Conservation (phyloP, 2,329 filamentous ascomycete species). For the Gnomoniopsis smithogilvyi region DNA sequence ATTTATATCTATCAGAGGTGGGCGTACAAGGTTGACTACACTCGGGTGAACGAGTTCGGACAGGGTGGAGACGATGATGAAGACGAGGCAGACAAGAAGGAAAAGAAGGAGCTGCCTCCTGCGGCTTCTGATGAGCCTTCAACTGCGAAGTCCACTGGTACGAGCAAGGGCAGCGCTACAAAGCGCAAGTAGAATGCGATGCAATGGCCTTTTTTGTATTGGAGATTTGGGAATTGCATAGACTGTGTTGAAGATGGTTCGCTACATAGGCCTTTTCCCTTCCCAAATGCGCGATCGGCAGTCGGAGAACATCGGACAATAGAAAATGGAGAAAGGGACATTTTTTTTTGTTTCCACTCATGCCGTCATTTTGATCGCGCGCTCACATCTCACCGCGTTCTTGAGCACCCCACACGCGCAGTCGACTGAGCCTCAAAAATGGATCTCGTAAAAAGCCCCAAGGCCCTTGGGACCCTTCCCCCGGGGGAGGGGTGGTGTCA, state of each 20-base stretch:
- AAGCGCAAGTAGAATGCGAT: conserved; percentile 41
- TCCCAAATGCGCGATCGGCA: not conserved
- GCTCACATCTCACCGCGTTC: not conserved
- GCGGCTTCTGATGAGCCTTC: conserved; percentile 22
- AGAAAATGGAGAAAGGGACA: not conserved
- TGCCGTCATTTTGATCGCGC: not conserved
- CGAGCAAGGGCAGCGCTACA: conserved; percentile 44
- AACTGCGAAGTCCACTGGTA: conserved; percentile 42
- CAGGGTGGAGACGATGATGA: conserved; percentile 93
- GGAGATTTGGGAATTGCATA: not conserved
- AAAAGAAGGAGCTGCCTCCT: conserved; percentile 34
- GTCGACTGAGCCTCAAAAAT: conserved; percentile 13
- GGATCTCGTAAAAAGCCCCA: conserved; percentile 10
- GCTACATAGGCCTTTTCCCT: not conserved
- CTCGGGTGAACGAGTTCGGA: conserved; percentile 93
- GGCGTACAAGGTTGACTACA: conserved; percentile 89
- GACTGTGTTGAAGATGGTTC: not conserved
- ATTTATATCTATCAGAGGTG: conserved; percentile 93
- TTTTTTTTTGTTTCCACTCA: not conserved
- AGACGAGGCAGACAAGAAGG: conserved; percentile 41
- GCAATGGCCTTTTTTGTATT: not conserved
- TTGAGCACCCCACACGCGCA: not conserved
- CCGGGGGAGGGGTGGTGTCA: not conserved
- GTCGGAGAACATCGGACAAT: not conserved
- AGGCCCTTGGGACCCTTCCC: not conserved